These are phyloP conservation scores for Leptodontidium sp. DNA, from an alignment of 2,329 filamentous ascomycete species.

Conservation along the genomic window DNA sequence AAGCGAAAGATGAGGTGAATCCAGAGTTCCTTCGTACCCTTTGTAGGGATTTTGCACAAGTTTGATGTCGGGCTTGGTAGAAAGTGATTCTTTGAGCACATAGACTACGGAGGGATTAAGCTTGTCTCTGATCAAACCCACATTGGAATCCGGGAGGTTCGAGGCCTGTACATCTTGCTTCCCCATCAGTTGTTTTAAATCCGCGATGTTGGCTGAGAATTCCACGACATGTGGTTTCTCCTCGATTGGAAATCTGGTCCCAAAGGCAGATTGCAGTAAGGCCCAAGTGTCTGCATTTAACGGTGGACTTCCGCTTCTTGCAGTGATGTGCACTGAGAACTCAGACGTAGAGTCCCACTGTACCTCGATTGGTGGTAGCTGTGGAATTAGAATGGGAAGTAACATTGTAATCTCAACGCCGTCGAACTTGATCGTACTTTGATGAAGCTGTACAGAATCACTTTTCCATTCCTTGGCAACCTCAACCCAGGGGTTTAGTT, in stretches of 20 bases:
- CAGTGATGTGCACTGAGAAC: conserved; percentile 42
- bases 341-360: conserved; percentile 44
- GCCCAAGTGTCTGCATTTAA: conserved; percentile 35
- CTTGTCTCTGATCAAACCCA: conserved; percentile 39
- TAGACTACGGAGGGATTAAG: conserved; percentile 38
- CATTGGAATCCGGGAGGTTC: background rate
- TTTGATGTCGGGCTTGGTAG: conserved; percentile 53
- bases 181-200: conserved; percentile 15
- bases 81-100: conserved; percentile 52
- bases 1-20: conserved; percentile 57
- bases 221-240: conserved; percentile 32
- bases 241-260: conserved; percentile 35
- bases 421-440: conserved; percentile 52
- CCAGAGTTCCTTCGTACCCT: conserved; percentile 51
- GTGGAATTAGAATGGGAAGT: conserved; percentile 37
- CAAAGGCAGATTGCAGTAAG: conserved; percentile 39
- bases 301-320: conserved; percentile 52
- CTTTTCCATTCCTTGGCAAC: conserved; percentile 48
- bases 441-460: conserved; percentile 65
- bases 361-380: conserved; percentile 36
- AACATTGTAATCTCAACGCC: conserved; percentile 31
- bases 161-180: background rate
- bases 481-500: conserved; percentile 50
- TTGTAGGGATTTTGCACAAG: conserved; percentile 51
- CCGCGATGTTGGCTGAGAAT: conserved; percentile 30